These are phyloP conservation scores for Hamamelis virginiana DNA, from an alignment of 164 flowering plant genomes.

Conservation along the genomic window DNA sequence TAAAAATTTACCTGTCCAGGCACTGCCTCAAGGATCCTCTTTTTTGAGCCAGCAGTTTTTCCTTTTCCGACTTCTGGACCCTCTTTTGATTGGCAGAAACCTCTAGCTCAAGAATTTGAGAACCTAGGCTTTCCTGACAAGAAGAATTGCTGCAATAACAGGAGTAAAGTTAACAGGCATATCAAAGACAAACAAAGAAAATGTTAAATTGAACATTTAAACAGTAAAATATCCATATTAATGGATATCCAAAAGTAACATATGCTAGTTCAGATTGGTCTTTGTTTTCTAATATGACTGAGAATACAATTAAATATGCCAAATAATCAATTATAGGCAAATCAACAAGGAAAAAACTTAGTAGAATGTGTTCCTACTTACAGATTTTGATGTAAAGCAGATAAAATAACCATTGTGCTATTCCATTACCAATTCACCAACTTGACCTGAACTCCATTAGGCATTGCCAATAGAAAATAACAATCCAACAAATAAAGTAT, in stretches of 20 bases:
- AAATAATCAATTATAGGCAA: too few species aligned
- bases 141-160: background rate
- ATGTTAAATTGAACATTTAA: too few species aligned
- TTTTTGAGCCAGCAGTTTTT: conserved; percentile 38
- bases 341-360: background rate
- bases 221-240: background rate
- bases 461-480: background rate
- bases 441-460: background rate
- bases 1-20: conserved; percentile 46
- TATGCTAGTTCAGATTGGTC: too few species aligned
- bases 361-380: background rate
- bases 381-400: background rate
- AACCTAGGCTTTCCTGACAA: conserved; percentile 48
- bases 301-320: too few species aligned
- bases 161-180: background rate
- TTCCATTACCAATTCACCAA: background rate
- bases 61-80: conserved; percentile 50
- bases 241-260: background rate
- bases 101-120: conserved; percentile 58
- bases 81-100: conserved; percentile 39
- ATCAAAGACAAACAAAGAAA: background rate
- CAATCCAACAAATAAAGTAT: background rate
- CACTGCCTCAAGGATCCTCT: conserved; percentile 44
- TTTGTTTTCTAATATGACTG: too few species aligned
- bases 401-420: background rate